Evolutionary conservation across 2,329 filamentous ascomycete genomes (phyloP).

Genomic region (Colletotrichum shisoi): DNA sequence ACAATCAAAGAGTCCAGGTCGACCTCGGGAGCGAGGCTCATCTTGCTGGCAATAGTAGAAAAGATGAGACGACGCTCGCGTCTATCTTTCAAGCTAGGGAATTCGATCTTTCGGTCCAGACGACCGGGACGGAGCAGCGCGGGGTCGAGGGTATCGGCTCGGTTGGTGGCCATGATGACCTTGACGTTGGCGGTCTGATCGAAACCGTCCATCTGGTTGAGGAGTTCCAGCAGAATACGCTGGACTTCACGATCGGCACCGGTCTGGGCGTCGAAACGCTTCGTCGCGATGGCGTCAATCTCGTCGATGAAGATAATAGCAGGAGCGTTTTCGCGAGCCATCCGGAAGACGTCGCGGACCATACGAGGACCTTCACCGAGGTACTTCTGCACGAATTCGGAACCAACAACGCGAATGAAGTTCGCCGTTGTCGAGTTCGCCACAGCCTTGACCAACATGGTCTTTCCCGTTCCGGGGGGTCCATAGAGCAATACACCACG

Average conservation of each 20-base stretch:
- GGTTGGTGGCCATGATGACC: slow-evolving; percentile 99
- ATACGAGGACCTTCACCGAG: slow-evolving; percentile 93
- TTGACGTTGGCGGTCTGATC: slow-evolving; percentile 99
- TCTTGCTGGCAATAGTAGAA: slow-evolving; percentile 94
- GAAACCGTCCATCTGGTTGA: slow-evolving; percentile 99
- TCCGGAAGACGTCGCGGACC: slow-evolving; percentile 98
- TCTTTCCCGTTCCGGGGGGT: slow-evolving; percentile 76
- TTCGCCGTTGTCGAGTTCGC: slow-evolving; percentile 91
- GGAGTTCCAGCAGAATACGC: slow-evolving; percentile 93
- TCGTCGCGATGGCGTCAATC: slow-evolving; percentile 98
- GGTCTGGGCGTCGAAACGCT: slow-evolving; percentile 98
- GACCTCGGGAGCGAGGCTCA: slow-evolving; percentile 95
- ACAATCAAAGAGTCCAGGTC: slow-evolving; percentile 96
- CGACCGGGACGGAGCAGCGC: slow-evolving; percentile 93
- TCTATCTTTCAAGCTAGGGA: slow-evolving; percentile 91
- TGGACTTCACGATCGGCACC: slow-evolving; percentile 98
- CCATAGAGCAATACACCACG: slow-evolving; percentile 90
- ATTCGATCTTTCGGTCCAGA: slow-evolving; percentile 98
- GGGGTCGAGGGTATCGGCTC: slow-evolving; percentile 94
- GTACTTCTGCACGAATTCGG: slow-evolving; percentile 94
- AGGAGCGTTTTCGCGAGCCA: slow-evolving; percentile 97
- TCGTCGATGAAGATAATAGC: slow-evolving; percentile 99
- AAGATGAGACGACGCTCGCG: slow-evolving; percentile 97
- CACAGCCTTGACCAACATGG: slow-evolving; percentile 89
- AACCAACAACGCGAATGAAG: slow-evolving; percentile 91